Base-by-base conservation (phyloP, 305 asterid species). In the Solanum hybrid region DNA sequence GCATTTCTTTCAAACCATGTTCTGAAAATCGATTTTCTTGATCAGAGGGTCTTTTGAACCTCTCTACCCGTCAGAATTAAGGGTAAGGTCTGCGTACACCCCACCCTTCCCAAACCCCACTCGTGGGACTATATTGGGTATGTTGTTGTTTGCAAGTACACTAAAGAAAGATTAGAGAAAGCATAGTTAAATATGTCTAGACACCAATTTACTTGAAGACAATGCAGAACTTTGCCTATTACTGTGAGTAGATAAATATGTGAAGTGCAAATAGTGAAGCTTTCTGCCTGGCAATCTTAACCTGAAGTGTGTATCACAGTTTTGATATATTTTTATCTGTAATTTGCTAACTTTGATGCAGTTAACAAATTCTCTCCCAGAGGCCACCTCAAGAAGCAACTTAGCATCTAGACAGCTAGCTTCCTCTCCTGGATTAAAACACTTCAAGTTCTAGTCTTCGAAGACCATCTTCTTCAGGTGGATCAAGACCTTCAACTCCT, bases 401-500 rank as follows among this genome's bases (percentile, higher is more conserved):
- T 88, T 93, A 88, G 90, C 95, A 77, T 93, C 95, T 22, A 94
- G 98, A 91, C 95, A 91, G 84, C 90, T 86, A 89, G 87, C 92
- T 88, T 91, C 94, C 82, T 95, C 98, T 76, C 92, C 95, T 71
- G 97, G 97, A 75, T 86, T 95, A 91, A 97, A 97, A 27, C 90
- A 90, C 96, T 82, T 96, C 98, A 87, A 94, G 91, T 84, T 94
- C 94, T 81, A 96, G 97, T 87, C 93, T 94, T 88, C 96, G 98
- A 88, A 90, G 98, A 80, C 98, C 99, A 85, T 94, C 99, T 79
- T 98, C 99, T 87, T 94, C 99, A 32, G 95, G 98, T 37, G 98
- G 98, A 26, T 95, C 99, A 89, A 95, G 99, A 92, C 99, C 99
- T 34, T 93, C 92, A 86, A 96, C 99, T 31, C 99, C 98, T 69